Conservation (phyloP, 208 protist species). For the Tritrichomonas musculus region DNA sequence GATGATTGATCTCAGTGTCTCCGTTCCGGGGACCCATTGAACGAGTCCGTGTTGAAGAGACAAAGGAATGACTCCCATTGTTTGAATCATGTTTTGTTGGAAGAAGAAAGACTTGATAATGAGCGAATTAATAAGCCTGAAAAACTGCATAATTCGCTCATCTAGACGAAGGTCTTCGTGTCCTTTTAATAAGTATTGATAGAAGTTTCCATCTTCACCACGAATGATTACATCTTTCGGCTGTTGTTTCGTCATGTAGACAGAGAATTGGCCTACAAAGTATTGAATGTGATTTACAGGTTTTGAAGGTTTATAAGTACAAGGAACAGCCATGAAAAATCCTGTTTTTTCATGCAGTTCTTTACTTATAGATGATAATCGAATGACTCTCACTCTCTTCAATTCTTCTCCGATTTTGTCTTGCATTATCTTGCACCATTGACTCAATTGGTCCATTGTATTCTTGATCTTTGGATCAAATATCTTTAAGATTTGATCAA, state of each 20-base stretch:
- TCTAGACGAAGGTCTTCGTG: conserved; percentile 17
- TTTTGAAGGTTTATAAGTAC: neutral
- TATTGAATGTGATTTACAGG: neutral
- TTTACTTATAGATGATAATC: neutral
- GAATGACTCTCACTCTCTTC: neutral
- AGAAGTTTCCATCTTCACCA: conserved; percentile 31
- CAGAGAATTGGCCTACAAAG: neutral
- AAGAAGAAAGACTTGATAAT: neutral
- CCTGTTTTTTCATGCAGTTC: neutral
- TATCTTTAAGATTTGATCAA: neutral
- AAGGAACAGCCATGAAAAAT: neutral
- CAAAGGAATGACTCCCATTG: conserved; percentile 18
- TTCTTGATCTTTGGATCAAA: neutral
- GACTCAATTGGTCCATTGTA: neutral
- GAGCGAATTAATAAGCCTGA: neutral
- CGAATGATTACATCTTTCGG: conserved; percentile 21
- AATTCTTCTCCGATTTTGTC: neutral
- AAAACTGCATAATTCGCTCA: conserved; percentile 34
- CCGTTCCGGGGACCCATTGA: neutral
- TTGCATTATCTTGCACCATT: conserved; percentile 13
- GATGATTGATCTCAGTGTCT: neutral
- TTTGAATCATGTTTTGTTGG: neutral
- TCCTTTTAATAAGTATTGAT: conserved; percentile 29
- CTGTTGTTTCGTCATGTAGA: neutral
- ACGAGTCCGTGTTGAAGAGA: neutral